Conservation (phyloP, 129 eudicot species). For the Daucus carota region DH1_v3.0 NC_030386.2:6691501-6692000, state of each 20-base stretch:
- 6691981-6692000: slow-evolving; percentile 40
- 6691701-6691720: slow-evolving; percentile 50
- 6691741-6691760: slow-evolving; percentile 51
- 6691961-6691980: slow-evolving; percentile 63
- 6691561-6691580: slow-evolving; percentile 76
- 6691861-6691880: slow-evolving; percentile 45
- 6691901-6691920: slow-evolving; percentile 34
- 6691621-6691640: slow-evolving; percentile 32
- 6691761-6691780: slow-evolving; percentile 33
- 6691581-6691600: slow-evolving; percentile 59
- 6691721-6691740: slow-evolving; percentile 77
- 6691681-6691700: slow-evolving; percentile 57
- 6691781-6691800: slow-evolving; percentile 41
- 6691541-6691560: slow-evolving; percentile 50
- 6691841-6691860: slow-evolving; percentile 88
- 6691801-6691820: slow-evolving; percentile 83
- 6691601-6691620: slow-evolving; percentile 62
- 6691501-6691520: slow-evolving; percentile 11
- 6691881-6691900: slow-evolving; percentile 23
- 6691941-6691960: slow-evolving; percentile 45
- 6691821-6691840: slow-evolving; percentile 82
- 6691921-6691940: slow-evolving; percentile 61
- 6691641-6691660: slow-evolving; percentile 44
- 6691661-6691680: slow-evolving; percentile 34
- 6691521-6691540: slow-evolving; percentile 11